Conservation (phyloP, 2,329 filamentous ascomycete genomes). For the Pseudogymnoascus sp. region DNA sequence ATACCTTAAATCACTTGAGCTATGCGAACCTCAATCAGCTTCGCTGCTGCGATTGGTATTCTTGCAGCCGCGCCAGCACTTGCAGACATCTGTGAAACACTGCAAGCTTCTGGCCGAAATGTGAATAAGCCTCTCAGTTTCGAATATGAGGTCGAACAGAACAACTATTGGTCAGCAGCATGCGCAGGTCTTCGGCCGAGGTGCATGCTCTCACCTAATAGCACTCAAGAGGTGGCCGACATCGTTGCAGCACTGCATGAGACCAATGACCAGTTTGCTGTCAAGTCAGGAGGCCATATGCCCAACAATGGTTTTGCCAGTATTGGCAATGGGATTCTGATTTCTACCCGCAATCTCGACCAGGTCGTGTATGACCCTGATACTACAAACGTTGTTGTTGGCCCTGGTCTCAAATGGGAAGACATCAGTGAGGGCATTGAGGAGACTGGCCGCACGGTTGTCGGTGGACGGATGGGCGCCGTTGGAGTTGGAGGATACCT, state of each 20-base stretch:
- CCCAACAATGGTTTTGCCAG: constrained; percentile 39
- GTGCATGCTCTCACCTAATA: constrained; percentile 41
- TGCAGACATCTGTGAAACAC: background rate
- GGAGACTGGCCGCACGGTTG: constrained; percentile 24
- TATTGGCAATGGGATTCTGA: constrained; percentile 37
- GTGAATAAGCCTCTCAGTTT: constrained; percentile 20
- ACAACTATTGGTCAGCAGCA: constrained; percentile 39
- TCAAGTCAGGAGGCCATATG: constrained; percentile 42
- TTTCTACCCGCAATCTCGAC: constrained; percentile 34
- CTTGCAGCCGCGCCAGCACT: background rate
- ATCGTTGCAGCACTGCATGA: constrained; percentile 43
- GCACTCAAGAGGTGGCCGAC: constrained; percentile 42
- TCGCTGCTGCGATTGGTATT: constrained; percentile 4
- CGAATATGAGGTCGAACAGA: constrained; percentile 32
- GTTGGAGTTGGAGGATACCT: constrained; percentile 41
- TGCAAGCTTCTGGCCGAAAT: background rate
- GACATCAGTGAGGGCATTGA: constrained; percentile 27
- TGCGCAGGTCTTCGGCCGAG: constrained; percentile 37
- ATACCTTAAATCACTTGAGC: background rate
- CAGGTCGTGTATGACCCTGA: constrained; percentile 28
- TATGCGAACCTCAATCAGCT: background rate
- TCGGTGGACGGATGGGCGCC: constrained; percentile 39
- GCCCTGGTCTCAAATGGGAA: constrained; percentile 30
- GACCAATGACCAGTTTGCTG: constrained; percentile 30
- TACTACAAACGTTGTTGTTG: constrained; percentile 33